These are phyloP conservation scores for Wilcoxina mikolae DNA, from an alignment of 495 filamentous ascomycete species.

Conservation along the genomic window DNA sequence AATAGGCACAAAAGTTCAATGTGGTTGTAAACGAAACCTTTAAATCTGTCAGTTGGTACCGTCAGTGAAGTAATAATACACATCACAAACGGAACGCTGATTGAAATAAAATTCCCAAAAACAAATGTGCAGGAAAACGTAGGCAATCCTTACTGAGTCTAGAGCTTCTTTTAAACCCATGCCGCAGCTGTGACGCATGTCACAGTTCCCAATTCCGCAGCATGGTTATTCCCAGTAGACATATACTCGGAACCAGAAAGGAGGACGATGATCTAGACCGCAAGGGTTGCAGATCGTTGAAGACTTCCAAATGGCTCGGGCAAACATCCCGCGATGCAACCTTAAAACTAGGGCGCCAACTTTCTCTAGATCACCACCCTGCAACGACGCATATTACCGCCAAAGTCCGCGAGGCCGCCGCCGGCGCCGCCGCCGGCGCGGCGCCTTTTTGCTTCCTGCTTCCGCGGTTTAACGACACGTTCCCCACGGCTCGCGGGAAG, in stretches of 20 bases:
- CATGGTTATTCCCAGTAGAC: not conserved
- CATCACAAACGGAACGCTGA: not conserved
- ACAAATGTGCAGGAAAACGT: not conserved
- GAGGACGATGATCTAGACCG: slow-evolving; percentile 1
- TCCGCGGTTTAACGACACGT: not conserved
- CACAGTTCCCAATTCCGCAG: not conserved
- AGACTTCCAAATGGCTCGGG: slow-evolving; percentile 1
- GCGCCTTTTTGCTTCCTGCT: not conserved
- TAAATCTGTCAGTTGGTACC: not conserved
- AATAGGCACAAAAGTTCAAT: not conserved
- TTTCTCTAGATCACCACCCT: not conserved
- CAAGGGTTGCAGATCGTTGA: not conserved
- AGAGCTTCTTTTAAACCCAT: slow-evolving; percentile 6
- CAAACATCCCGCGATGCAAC: slow-evolving; percentile 4
- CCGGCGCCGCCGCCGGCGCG: not conserved
- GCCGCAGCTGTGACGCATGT: not conserved
- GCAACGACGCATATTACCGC: not conserved
- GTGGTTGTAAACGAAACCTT: not conserved
- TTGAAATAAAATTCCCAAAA: not conserved
- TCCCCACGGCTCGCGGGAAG: not conserved
- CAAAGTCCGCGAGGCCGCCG: not conserved
- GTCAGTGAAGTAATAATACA: not conserved
- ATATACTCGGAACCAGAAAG: not conserved
- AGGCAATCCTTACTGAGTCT: not conserved
- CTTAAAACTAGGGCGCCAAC: slow-evolving; percentile 3